Percentiles rank a stretch among this genome's conserved stretches.
Evolutionary conservation across 2,329 filamentous ascomycete genomes (phyloP).

Genomic region (Cytospora piceicola): DNA sequence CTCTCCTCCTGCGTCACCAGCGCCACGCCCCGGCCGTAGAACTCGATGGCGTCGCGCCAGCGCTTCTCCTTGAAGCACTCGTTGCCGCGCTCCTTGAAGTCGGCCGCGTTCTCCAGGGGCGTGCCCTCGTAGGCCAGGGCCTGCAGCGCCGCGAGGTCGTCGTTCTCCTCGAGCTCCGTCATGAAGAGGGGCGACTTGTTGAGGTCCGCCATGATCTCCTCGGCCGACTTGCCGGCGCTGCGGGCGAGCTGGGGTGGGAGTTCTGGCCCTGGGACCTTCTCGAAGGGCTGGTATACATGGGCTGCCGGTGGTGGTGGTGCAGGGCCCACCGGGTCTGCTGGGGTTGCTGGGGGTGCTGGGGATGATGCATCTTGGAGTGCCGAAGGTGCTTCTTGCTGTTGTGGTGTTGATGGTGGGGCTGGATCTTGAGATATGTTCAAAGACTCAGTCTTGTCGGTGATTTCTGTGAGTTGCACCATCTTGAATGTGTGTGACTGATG

Average conservation of each 20-base stretch:
- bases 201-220: slow-evolving; percentile 60
- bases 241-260: slow-evolving; percentile 51
- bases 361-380: not conserved
- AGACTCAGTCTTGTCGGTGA: slow-evolving; percentile 25
- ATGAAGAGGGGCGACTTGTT: slow-evolving; percentile 85
- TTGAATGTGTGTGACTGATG: slow-evolving; percentile 5
- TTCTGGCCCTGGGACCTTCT: slow-evolving; percentile 39
- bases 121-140: slow-evolving; percentile 94
- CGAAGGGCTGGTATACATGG: too few relatives aligned
- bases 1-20: slow-evolving; percentile 69
- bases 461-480: slow-evolving; percentile 26
- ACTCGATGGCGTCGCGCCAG: slow-evolving; percentile 85
- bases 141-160: slow-evolving; percentile 82
- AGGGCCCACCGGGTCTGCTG: slow-evolving; percentile 22
- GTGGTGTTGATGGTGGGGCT: slow-evolving; percentile 24
- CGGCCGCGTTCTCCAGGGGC: slow-evolving; percentile 76
- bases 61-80: slow-evolving; percentile 76
- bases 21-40: slow-evolving; percentile 84
- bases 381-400: slow-evolving; percentile 11
- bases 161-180: slow-evolving; percentile 87
- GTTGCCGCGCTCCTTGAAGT: slow-evolving; percentile 92
- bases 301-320: slow-evolving; percentile 12
- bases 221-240: slow-evolving; percentile 52
- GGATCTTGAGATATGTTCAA: slow-evolving; percentile 29
- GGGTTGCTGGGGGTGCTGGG: not conserved